Evolutionary conservation across 169 alveolate genomes (phyloP), one percentile per base, ranked within the genome.

Genomic region (Plasmodium falciparum): DNA sequence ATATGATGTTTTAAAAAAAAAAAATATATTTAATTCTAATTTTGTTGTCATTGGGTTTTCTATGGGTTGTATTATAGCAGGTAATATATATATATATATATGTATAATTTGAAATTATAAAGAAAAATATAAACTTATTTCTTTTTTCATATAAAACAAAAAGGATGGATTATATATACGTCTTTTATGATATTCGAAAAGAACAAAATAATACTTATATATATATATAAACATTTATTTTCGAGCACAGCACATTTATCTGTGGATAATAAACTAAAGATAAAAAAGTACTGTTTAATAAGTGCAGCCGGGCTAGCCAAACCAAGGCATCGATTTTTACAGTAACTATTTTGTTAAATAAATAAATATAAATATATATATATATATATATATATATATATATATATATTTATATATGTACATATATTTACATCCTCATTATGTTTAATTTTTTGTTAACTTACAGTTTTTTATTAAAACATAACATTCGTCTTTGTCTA

Each of bases 281-380:
- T 71, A 83, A 61, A 59, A 22, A 83, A 83, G 54, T 54, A 54
- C 49, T 83, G 91, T 43, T 71, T 83, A 43, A 83, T 83, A 50
- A 83, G 91, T 52, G 91, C 91, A 5, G 91, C 91, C 11, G 91
- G 91, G 15, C 8, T 83, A 29, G 91, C 91, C 26, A 83, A 83
- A n/a, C 91, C 91, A 2, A 69, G 73, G 43, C 85, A 83, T 50
- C 73, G 91, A 83, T 83, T 83, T 29, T 69, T 83, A 56, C 45
- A 49, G 91, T 83, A 70, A 62, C 17, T 12, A 15, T 49, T 6
- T 67, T 62, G 17, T 56, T 15, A 70, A 65, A 67, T 24, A 45
- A 8, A 24, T 24, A 24, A 24, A 24, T 24, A 24, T 24, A 24
- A 24, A 24, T 24, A 24, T 24, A 24, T 1, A 24, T 24, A 24